Conservation (phyloP, 2,329 filamentous ascomycete genomes). For the Aphanoascus verrucosus region DNA sequence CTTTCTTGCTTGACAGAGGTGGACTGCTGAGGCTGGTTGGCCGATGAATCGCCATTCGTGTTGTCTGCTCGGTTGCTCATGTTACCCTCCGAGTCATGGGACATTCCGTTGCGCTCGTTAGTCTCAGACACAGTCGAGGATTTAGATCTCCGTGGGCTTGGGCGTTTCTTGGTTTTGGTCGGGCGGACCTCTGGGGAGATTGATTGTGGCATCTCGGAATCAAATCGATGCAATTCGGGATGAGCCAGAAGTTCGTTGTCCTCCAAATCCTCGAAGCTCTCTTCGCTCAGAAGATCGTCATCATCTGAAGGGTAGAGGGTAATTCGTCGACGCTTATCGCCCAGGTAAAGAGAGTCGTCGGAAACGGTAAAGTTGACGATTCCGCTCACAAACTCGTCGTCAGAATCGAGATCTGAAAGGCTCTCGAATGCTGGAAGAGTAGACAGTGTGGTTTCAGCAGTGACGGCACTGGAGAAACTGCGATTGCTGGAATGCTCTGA, state of each 20-base stretch:
- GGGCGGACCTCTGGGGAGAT: conserved; percentile 38
- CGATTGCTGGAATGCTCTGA: conserved; percentile 7
- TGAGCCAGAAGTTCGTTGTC: conserved; percentile 53
- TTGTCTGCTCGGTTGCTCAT: conserved; percentile 23
- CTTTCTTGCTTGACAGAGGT: conserved; percentile 35
- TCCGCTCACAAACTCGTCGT: conserved; percentile 71
- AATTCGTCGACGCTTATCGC: conserved; percentile 63
- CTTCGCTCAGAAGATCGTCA: conserved; percentile 65
- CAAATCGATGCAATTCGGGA: conserved; percentile 52
- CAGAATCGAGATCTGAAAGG: conserved; percentile 79
- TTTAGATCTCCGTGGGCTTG: conserved; percentile 31
- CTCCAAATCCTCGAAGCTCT: conserved; percentile 66
- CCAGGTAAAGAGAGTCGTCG: conserved; percentile 49
- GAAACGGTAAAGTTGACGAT: conserved; percentile 58
- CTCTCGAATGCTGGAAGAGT: conserved; percentile 68
- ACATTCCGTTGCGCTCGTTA: conserved; percentile 23
- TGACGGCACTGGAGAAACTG: conserved; percentile 32
- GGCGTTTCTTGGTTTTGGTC: conserved; percentile 42
- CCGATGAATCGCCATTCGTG: conserved; percentile 38
- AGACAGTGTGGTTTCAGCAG: conserved; percentile 41
- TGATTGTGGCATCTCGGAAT: conserved; percentile 41
- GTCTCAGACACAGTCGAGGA: conserved; percentile 21
- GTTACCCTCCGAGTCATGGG: conserved; percentile 24
- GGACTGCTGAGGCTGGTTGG: conserved; percentile 25
- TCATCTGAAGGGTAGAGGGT: conserved; percentile 59